phyloP scores from a whole-genome alignment of 2,329 filamentous ascomycete genomes.

The Neofusicoccum parvum region DNA sequence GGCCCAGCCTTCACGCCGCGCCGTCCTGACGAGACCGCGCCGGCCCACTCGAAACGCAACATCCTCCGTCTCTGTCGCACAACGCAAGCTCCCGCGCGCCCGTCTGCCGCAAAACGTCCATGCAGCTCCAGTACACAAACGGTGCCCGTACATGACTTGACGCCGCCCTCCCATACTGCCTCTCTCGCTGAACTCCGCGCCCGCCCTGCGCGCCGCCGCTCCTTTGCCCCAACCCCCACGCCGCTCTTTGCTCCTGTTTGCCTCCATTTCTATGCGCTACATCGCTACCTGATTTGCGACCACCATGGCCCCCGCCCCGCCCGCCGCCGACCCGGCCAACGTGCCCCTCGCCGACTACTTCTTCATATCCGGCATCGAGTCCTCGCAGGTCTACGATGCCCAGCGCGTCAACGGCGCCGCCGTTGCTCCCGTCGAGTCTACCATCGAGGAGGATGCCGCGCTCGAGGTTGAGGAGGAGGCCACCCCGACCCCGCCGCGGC shows the following conservation, averaged over 20 bases:
- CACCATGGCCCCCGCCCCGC: slow-evolving; percentile 42
- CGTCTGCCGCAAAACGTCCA: slow-evolving; percentile 20
- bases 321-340: slow-evolving; percentile 45
- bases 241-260: slow-evolving; percentile 4
- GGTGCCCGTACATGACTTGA: slow-evolving; percentile 18
- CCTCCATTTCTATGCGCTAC: slow-evolving; percentile 20
- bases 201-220: slow-evolving; percentile 14
- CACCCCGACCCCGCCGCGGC: slow-evolving; percentile 34
- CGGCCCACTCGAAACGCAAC: slow-evolving; percentile 17
- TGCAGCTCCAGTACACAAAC: slow-evolving; percentile 18
- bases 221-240: slow-evolving; percentile 6
- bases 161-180: not conserved
- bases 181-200: slow-evolving; percentile 9
- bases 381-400: slow-evolving; percentile 54
- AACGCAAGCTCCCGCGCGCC: slow-evolving; percentile 19
- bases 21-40: slow-evolving; percentile 11
- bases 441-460: slow-evolving; percentile 62
- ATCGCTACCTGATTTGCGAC: not conserved
- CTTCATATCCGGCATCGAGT: slow-evolving; percentile 62
- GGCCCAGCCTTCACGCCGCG: slow-evolving; percentile 8
- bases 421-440: slow-evolving; percentile 51
- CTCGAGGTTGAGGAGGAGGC: slow-evolving; percentile 50
- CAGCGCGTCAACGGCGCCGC: slow-evolving; percentile 37
- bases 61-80: slow-evolving; percentile 20
- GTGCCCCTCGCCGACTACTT: slow-evolving; percentile 66